A percentile compares a stretch with the other conserved stretches of the same genome.
Conservation (phyloP, 495 filamentous ascomycete genomes). For the Rhizodiscina lignyota region DNA sequence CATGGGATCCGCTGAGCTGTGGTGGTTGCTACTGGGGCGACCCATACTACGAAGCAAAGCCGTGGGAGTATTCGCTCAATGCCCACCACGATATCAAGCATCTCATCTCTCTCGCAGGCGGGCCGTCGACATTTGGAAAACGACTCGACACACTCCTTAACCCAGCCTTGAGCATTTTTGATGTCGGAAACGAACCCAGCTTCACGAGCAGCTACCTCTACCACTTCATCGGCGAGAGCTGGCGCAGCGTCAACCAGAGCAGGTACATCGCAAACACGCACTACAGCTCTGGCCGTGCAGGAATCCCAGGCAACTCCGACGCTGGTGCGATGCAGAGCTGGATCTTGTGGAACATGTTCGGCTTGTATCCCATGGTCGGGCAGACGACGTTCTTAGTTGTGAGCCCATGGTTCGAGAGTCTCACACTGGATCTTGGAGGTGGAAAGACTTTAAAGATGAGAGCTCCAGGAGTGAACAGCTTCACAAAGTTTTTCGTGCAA, state of each 20-base stretch:
- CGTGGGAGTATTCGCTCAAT: conserved; percentile 56
- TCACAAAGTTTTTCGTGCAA: conserved; percentile 37
- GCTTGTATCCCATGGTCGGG: conserved; percentile 47
- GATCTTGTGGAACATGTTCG: conserved; percentile 55
- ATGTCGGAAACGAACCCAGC: conserved; percentile 52
- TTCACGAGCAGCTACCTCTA: conserved; percentile 58
- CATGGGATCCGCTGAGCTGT: conserved; percentile 43
- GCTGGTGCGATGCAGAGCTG: conserved; percentile 56
- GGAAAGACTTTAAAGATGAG: conserved; percentile 31
- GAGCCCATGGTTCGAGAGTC: conserved; percentile 43
- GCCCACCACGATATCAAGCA: conserved; percentile 49
- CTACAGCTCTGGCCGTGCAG: conserved; percentile 26
- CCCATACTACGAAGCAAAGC: conserved; percentile 44
- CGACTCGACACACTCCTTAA: conserved; percentile 47
- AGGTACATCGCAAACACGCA: conserved; percentile 36
- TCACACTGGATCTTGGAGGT: conserved; percentile 37
- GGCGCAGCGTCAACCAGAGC: conserved; percentile 37
- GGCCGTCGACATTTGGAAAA: conserved; percentile 35
- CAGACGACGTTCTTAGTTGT: conserved; percentile 49
- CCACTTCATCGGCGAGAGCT: conserved; percentile 47
- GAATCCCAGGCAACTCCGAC: conserved; percentile 51
- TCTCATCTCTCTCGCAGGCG: conserved; percentile 41
- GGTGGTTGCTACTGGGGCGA: conserved; percentile 54
- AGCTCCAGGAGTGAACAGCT: conserved; percentile 13
- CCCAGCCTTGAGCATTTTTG: conserved; percentile 44